A percentile compares a stretch with the other conserved stretches of the same genome.
phyloP scores from a whole-genome alignment of 1,139 yeast genomes.

The Pichiaceae sp. region DNA sequence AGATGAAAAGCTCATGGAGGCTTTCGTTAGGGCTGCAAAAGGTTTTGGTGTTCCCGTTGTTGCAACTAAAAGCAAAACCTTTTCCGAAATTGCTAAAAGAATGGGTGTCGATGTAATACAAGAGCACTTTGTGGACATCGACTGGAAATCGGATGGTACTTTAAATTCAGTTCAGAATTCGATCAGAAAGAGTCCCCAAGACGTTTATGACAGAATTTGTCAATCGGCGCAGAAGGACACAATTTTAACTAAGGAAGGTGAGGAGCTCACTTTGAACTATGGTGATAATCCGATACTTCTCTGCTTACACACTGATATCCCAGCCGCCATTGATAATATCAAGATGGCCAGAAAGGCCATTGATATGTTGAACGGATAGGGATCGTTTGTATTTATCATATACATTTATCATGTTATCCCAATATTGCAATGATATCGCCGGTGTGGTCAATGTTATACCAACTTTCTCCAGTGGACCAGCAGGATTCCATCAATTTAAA shows the following conservation, averaged over 20 bases:
- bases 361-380: conserved; percentile 22
- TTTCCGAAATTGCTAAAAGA: conserved; percentile 21
- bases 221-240: conserved; percentile 20
- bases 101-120: conserved; percentile 29
- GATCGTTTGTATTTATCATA: no score
- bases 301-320: conserved; percentile 33
- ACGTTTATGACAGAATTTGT: conserved; percentile 23
- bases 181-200: conserved; percentile 26
- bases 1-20: conserved; percentile 28
- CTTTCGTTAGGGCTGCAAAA: conserved; percentile 30
- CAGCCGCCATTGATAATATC: conserved; percentile 28
- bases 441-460: not conserved
- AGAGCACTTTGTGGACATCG: conserved; percentile 30
- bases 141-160: conserved; percentile 26
- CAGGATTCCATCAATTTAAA: not conserved
- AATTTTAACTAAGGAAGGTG: conserved; percentile 17
- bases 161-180: conserved; percentile 22
- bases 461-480: not conserved
- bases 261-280: conserved; percentile 21
- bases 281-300: conserved; percentile 25
- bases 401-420: not conserved
- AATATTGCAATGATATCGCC: not conserved
- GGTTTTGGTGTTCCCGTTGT: conserved; percentile 27
- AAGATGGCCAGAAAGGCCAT: conserved; percentile 25
- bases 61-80: conserved; percentile 24